Percentiles rank a stretch among this genome's conserved stretches.
phyloP scores from a whole-genome alignment of 1,284 basidiomycete species.

The Ustilago hordei region DNA sequence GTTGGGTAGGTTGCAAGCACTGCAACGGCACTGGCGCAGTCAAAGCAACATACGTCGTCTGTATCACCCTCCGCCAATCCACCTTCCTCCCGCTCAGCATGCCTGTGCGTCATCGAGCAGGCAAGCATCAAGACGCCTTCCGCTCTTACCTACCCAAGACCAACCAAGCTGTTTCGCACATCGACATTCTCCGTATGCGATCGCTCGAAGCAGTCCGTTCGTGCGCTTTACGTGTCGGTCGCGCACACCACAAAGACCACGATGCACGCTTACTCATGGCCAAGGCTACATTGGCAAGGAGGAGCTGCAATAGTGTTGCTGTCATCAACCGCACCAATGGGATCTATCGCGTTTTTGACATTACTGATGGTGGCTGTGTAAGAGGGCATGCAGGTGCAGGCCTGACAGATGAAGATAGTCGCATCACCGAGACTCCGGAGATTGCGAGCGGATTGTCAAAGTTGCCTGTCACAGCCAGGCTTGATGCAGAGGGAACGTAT shows the following conservation, averaged over 20 bases:
- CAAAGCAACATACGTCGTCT: constrained; percentile 42
- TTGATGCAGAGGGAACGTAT: constrained; percentile 18
- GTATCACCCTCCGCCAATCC: constrained; percentile 43
- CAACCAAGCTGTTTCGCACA: constrained; percentile 80
- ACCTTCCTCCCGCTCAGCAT: constrained; percentile 40
- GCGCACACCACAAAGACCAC: constrained; percentile 83
- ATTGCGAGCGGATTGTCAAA: constrained; percentile 18
- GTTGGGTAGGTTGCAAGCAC: constrained; percentile 12
- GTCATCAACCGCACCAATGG: constrained; percentile 78
- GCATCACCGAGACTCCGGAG: constrained; percentile 73
- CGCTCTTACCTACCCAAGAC: constrained; percentile 75
- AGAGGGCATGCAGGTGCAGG: constrained; percentile 75
- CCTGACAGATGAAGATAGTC: constrained; percentile 71
- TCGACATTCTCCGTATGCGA: constrained; percentile 75
- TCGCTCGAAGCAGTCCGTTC: constrained; percentile 74
- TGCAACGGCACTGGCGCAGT: constrained; percentile 32
- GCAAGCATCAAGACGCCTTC: constrained; percentile 72
- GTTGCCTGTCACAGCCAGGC: constrained; percentile 18
- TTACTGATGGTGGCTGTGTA: constrained; percentile 79
- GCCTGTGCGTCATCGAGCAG: constrained; percentile 26
- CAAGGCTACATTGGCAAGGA: constrained; percentile 72
- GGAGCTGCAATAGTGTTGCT: constrained; percentile 76
- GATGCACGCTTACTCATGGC: constrained; percentile 76
- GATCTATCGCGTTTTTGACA: constrained; percentile 74
- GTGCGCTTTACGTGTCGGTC: constrained; percentile 75